Evolutionary conservation across 352 stramenopile species (phyloP), one percentile per base, ranked within the genome.

Genomic region (Globisporangium paddicum): DNA sequence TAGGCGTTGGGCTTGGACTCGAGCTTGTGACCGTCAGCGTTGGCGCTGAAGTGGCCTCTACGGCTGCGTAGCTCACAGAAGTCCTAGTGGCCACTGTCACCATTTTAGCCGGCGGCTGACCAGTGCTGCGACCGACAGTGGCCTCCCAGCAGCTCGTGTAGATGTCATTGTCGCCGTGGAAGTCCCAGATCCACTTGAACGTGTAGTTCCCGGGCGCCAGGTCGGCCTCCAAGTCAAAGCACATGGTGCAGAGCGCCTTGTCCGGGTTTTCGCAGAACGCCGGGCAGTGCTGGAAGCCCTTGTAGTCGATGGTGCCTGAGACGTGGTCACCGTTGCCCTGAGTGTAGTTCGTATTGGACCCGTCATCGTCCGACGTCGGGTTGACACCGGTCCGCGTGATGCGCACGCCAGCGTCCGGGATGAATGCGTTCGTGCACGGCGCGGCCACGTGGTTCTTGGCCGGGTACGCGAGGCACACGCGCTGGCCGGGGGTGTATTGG

Each of bases 221-320:
- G 53, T 74, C 67, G 13, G 44, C 38, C 41, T 78, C 70, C 16
- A 78, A 52, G 37, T 74, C 62, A 64, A 78, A 78, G 62, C 70
- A 78, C 63, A 78, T 71, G 10, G 70, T 78, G 55, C 69, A 74
- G 30, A 77, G 57, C 49, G 69, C 57, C 7, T 61, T 52, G 35
- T 64, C 66, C 53, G 57, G 71, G 60, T 72, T 46, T 34, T 66
- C 37, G 52, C 69, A 74, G 52, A 77, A 77, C 51, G 70, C 72
- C 18, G 67, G 67, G 55, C 70, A 78, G 62, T 75, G 38, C 70
- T 78, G 70, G 51, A 78, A 75, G 1, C 63, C 70, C 34, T 70
- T 72, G 62, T 75, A 75, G 60, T 75, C 67, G n/a, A 75, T 46
- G 14, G 53, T n/a, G 14, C 69, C 69, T n/a, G 55, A 48, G 2